A percentile compares a stretch with the other conserved stretches of the same genome.
phyloP scores from a whole-genome alignment of 1,284 basidiomycete genomes.

The Inonotus hispidus region DNA sequence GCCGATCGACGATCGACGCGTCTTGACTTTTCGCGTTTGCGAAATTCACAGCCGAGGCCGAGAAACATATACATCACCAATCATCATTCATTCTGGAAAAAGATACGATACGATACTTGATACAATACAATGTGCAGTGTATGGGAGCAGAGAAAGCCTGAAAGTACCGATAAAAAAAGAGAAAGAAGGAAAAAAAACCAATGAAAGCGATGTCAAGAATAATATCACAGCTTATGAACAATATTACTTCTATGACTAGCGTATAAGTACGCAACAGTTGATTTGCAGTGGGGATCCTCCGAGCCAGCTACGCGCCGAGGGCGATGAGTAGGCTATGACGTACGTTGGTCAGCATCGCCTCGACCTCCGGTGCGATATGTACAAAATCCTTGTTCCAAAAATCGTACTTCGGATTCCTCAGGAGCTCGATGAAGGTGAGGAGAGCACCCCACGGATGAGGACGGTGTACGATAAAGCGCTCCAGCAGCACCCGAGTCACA shows the following conservation, averaged over 20 bases:
- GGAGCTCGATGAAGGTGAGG: slow-evolving; percentile 89
- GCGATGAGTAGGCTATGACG: slow-evolving; percentile 28
- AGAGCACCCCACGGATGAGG: slow-evolving; percentile 98
- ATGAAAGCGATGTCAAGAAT: slow-evolving; percentile 28
- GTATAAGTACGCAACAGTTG: slow-evolving; percentile 65
- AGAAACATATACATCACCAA: not conserved
- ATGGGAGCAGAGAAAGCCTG: slow-evolving; percentile 22
- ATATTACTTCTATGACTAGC: slow-evolving; percentile 44
- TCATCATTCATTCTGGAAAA: not conserved
- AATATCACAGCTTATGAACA: slow-evolving; percentile 43
- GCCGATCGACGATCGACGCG: not conserved
- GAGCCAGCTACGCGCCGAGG: not conserved
- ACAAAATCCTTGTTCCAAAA: slow-evolving; percentile 85
- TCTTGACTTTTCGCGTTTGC: not conserved
- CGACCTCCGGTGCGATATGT: slow-evolving; percentile 75
- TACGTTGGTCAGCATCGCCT: slow-evolving; percentile 75
- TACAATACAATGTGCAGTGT: slow-evolving; percentile 71
- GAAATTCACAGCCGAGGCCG: not conserved
- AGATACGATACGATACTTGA: slow-evolving; percentile 34
- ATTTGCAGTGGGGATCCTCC: slow-evolving; percentile 44
- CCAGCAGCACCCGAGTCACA: slow-evolving; percentile 86
- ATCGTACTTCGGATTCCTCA: slow-evolving; percentile 78
- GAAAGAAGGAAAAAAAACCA: slow-evolving; percentile 33
- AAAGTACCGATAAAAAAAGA: slow-evolving; percentile 40
- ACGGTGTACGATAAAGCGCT: slow-evolving; percentile 88